A percentile compares a stretch with the other conserved stretches of the same genome.
phyloP scores from a whole-genome alignment of 331 rosid genomes.

The Prunus yedoensis region DNA sequence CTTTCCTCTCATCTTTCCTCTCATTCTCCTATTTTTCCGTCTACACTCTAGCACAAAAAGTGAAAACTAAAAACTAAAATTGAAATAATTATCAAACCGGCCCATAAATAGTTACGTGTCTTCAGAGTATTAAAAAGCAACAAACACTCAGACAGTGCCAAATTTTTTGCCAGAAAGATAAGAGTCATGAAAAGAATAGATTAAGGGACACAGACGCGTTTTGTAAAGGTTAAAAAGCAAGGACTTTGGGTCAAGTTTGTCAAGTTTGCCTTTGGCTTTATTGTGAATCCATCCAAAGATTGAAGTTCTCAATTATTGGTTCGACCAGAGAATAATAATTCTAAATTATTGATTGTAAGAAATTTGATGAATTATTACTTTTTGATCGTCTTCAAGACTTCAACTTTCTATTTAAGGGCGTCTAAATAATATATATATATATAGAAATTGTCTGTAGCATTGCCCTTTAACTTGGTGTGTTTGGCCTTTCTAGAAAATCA shows the following conservation, averaged over 20 bases:
- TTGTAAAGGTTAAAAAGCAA: neutral
- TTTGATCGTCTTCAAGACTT: too few species aligned
- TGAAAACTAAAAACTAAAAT: too few species aligned
- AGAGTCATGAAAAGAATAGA: too few species aligned
- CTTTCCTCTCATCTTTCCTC: fast-evolving
- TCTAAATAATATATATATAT: neutral
- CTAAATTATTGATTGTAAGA: neutral
- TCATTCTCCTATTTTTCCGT: too few species aligned
- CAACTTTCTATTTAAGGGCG: neutral
- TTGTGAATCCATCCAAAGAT: neutral
- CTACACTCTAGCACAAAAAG: too few species aligned
- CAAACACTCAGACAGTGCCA: too few species aligned
- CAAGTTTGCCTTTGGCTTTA: neutral
- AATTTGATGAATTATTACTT: neutral
- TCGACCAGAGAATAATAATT: too few species aligned
- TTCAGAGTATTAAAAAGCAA: neutral
- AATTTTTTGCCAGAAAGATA: too few species aligned
- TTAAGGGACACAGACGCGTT: too few species aligned
- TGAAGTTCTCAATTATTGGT: neutral
- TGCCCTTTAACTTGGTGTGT: too few species aligned
- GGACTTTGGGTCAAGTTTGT: neutral
- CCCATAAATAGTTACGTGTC: neutral
- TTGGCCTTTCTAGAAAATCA: too few species aligned
- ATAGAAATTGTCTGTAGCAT: neutral
- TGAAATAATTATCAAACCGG: too few species aligned